phyloP scores from a whole-genome alignment of 192 early-diverging fungal species.

The Geranomyces variabilis region DNA sequence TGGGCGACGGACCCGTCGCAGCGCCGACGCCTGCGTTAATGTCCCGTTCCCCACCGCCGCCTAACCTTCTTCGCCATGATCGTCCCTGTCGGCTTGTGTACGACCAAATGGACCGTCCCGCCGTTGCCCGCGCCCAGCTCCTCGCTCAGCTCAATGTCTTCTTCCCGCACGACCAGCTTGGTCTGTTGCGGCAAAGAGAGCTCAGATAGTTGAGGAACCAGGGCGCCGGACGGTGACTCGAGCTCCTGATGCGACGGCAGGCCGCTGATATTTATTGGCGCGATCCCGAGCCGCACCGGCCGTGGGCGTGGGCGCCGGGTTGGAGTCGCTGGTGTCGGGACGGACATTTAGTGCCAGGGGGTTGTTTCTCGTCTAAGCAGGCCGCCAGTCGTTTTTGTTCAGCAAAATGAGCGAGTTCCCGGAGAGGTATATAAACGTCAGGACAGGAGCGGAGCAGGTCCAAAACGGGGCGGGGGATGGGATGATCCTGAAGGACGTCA shows the following conservation, averaged over 20 bases:
- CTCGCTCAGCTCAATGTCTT: conserved; percentile 74
- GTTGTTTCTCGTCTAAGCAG: too few relatives aligned
- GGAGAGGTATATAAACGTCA: too few relatives aligned
- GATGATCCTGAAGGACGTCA: too few relatives aligned
- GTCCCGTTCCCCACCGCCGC: too few relatives aligned
- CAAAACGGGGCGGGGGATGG: too few relatives aligned
- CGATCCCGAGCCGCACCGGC: conserved; percentile 25
- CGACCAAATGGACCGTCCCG: conserved; percentile 88
- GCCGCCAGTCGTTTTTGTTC: too few relatives aligned
- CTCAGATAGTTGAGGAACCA: conserved; percentile 40
- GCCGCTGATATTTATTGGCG: conserved; percentile 29
- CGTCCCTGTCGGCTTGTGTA: conserved; percentile 69
- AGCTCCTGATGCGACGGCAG: conserved; percentile 36
- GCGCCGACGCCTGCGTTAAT: too few relatives aligned
- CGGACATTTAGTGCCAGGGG: too few relatives aligned
- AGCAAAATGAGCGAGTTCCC: too few relatives aligned
- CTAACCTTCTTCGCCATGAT: conserved; percentile 95
- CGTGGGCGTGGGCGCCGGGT: conserved; percentile 23
- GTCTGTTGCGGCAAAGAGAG: conserved; percentile 41
- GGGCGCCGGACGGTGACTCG: conserved; percentile 31
- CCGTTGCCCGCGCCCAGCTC: conserved; percentile 93
- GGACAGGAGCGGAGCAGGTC: too few relatives aligned
- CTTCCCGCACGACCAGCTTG: conserved; percentile 42
- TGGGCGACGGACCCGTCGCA: too few relatives aligned
- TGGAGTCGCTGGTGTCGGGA: background rate